Conservation (phyloP, 805 yeast genomes). For the Pichia thaimueangensis region DNA sequence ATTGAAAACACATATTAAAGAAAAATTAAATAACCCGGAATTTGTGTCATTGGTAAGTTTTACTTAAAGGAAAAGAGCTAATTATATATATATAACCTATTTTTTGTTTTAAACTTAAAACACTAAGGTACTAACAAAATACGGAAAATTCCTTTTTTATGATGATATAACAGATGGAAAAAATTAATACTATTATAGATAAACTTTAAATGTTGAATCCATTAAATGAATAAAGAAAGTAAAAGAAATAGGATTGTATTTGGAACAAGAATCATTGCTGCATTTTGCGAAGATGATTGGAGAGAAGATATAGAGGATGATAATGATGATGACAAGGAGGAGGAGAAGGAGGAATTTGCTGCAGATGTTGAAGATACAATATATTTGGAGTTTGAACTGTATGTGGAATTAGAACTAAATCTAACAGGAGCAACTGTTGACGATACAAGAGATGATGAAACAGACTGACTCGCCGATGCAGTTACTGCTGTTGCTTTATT, state of each 20-base stretch:
- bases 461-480: neutral
- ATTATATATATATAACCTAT: too few species aligned
- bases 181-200: neutral
- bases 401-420: slow-evolving; percentile 1
- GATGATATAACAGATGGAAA: slow-evolving; percentile 1
- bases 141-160: too few species aligned
- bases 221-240: neutral
- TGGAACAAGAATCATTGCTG: neutral
- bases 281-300: neutral
- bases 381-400: neutral
- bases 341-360: neutral
- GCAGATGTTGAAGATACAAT: neutral
- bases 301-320: neutral
- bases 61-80: neutral
- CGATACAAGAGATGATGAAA: neutral
- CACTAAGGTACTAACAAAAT: too few species aligned
- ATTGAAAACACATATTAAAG: neutral
- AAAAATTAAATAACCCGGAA: neutral
- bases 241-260: neutral
- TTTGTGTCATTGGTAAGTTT: neutral
- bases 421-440: neutral
- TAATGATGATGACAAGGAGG: neutral
- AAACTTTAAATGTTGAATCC: neutral
- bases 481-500: neutral
- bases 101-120: too few species aligned